Evolutionary conservation across 441 rosid species (phyloP).

Genomic region (Eutrema salsugineum): DNA sequence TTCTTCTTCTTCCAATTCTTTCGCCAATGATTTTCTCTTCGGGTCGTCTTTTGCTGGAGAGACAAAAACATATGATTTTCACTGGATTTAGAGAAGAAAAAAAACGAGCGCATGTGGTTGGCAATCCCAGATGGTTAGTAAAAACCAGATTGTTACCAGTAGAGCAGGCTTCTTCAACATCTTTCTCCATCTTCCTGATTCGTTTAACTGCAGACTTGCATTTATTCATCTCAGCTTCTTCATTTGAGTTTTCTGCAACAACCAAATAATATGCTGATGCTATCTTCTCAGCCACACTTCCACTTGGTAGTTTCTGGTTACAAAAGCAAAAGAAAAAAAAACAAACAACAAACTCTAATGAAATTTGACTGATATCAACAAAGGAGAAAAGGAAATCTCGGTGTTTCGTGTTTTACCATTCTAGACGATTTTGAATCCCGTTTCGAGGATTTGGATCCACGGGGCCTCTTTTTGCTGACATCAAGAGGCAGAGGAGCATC

Average conservation of each 20-base stretch:
- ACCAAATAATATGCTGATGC: constrained; percentile 82
- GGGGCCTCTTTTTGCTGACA: constrained; percentile 71
- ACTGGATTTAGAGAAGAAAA: neutral
- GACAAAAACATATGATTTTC: neutral
- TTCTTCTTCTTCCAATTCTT: constrained; percentile 74
- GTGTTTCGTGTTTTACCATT: constrained; percentile 44
- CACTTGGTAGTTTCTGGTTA: constrained; percentile 69
- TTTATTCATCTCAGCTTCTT: constrained; percentile 80
- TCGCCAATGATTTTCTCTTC: constrained; percentile 51
- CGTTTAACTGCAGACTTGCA: constrained; percentile 70
- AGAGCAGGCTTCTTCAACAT: constrained; percentile 55
- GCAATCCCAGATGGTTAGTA: neutral
- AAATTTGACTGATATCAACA: neutral
- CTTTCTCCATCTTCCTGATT: constrained; percentile 85
- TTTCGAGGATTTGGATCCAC: constrained; percentile 68
- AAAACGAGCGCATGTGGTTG: neutral
- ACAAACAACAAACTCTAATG: neutral
- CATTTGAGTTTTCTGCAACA: constrained; percentile 59
- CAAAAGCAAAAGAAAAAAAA: constrained; percentile 11
- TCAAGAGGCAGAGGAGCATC: constrained; percentile 68
- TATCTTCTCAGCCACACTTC: constrained; percentile 85
- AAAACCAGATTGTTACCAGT: constrained; percentile 42
- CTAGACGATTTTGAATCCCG: constrained; percentile 84
- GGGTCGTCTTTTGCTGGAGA: constrained; percentile 56
- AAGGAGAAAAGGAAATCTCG: neutral